Percentiles rank a stretch among this genome's conserved stretches.
Evolutionary conservation across 2,329 filamentous ascomycete species (phyloP).

Genomic region (Rutstroemia sp.): DNA sequence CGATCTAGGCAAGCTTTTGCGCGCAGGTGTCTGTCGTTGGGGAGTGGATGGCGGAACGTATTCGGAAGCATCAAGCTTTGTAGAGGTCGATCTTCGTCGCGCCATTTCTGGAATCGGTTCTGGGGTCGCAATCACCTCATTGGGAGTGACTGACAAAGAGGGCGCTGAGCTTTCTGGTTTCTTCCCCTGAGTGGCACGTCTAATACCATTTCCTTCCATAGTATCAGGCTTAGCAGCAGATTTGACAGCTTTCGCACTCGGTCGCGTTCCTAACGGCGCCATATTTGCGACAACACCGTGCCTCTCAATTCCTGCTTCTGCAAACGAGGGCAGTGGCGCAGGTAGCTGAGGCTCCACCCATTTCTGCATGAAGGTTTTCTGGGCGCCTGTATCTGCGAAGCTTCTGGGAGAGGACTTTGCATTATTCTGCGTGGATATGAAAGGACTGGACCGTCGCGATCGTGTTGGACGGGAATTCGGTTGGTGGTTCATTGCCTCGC

Average conservation of each 20-base stretch:
- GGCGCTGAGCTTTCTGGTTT: slow-evolving; percentile 17
- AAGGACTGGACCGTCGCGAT: slow-evolving; percentile 26
- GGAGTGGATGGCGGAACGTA: slow-evolving; percentile 4
- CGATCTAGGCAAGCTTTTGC: slow-evolving; percentile 14
- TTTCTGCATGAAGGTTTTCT: slow-evolving; percentile 28
- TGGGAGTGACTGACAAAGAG: slow-evolving; percentile 21
- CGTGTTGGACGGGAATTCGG: slow-evolving; percentile 22
- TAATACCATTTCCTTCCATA: slow-evolving; percentile 11
- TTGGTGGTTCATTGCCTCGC: slow-evolving; percentile 10
- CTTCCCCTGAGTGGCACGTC: slow-evolving; percentile 15
- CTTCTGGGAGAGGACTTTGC: slow-evolving; percentile 8
- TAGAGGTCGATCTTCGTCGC: slow-evolving; percentile 13
- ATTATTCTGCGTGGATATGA: slow-evolving; percentile 14
- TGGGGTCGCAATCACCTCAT: slow-evolving; percentile 19
- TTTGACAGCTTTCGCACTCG: slow-evolving; percentile 53
- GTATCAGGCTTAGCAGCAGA: slow-evolving; percentile 24
- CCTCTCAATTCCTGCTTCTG: slow-evolving; percentile 64
- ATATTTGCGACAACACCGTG: slow-evolving; percentile 76
- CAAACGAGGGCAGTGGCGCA: slow-evolving; percentile 58
- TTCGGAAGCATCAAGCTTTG: slow-evolving; percentile 13
- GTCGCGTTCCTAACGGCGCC: slow-evolving; percentile 70
- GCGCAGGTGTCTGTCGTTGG: slow-evolving; percentile 13
- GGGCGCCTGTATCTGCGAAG: slow-evolving; percentile 12
- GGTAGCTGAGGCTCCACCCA: slow-evolving; percentile 53
- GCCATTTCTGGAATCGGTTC: slow-evolving; percentile 16